Conservation (phyloP, 306 rosid genomes). For the Pyrus betulifolia region DNA sequence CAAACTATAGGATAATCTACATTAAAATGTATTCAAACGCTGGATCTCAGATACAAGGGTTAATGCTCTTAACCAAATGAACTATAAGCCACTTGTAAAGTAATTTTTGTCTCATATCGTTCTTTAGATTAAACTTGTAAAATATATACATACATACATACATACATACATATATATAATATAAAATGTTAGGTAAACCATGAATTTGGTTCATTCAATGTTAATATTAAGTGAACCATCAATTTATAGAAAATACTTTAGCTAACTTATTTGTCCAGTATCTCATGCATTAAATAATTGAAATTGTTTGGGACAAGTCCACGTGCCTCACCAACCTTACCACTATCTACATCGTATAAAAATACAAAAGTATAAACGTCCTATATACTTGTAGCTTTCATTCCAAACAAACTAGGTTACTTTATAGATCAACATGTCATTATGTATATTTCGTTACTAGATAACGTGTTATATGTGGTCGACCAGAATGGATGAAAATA, state of each 20-base stretch:
- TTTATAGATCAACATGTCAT: background rate
- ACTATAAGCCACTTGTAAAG: no score
- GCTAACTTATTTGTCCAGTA: no score
- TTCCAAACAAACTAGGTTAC: no score
- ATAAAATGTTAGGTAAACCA: background rate
- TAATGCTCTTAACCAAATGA: no score
- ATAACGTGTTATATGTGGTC: background rate
- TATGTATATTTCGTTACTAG: background rate
- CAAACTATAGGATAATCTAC: no score
- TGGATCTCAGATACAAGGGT: fast-evolving
- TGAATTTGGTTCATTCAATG: background rate
- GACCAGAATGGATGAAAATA: background rate
- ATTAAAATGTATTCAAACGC: no score
- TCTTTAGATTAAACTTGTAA: no score
- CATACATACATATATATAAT: no score
- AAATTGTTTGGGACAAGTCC: background rate
- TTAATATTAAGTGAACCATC: background rate
- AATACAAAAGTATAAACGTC: background rate
- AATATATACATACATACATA: no score
- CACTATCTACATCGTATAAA: background rate
- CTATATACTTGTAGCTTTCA: no score
- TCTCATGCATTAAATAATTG: background rate
- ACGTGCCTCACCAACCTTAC: background rate
- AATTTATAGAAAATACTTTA: background rate
- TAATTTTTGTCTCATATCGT: no score